These are phyloP conservation scores for Annulohypoxylon truncatum DNA, from an alignment of 2,329 filamentous ascomycete species.

Conservation along the genomic window DNA sequence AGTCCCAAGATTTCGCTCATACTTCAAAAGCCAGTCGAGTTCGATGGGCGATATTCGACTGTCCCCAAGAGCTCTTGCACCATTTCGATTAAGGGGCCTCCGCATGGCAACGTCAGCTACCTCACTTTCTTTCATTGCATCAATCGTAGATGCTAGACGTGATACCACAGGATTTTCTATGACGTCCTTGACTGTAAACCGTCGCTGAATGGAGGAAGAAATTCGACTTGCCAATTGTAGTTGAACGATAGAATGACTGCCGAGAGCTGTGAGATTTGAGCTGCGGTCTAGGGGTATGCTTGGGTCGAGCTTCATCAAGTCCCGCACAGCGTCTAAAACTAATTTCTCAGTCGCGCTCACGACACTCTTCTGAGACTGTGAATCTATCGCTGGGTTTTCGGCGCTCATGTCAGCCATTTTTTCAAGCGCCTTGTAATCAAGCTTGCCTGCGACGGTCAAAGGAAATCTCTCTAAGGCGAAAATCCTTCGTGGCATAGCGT, in stretches of 20 bases:
- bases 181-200: not conserved
- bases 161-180: slow-evolving; percentile 1
- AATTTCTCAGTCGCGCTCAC: not conserved
- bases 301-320: not conserved
- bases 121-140: not conserved
- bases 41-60: not conserved
- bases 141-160: not conserved
- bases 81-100: not conserved
- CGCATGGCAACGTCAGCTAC: not conserved
- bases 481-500: slow-evolving; percentile 13
- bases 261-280: not conserved
- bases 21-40: not conserved
- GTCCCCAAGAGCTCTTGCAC: not conserved
- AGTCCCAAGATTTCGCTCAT: not conserved
- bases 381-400: not conserved
- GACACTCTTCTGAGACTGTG: not conserved
- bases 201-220: not conserved
- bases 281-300: not conserved
- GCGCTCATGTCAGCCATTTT: not conserved
- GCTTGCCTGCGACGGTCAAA: slow-evolving; percentile 8
- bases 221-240: not conserved
- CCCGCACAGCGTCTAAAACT: not conserved
- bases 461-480: not conserved
- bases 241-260: not conserved
- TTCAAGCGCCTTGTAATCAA: slow-evolving; percentile 11